Conservation (phyloP, 1,284 basidiomycete species). For the Leccinum pachyderme region DNA sequence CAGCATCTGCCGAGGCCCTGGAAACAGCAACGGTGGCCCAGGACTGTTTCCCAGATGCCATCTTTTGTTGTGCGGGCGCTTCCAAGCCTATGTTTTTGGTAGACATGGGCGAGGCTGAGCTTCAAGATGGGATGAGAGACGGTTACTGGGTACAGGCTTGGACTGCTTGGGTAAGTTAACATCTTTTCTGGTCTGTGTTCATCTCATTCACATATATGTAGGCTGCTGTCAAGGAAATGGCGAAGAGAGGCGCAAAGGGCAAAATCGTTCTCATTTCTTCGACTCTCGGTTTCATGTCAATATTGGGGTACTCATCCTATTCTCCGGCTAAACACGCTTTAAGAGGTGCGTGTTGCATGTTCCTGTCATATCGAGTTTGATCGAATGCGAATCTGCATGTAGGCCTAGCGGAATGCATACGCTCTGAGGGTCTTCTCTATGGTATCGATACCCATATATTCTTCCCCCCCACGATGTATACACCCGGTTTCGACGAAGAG, state of each 20-base stretch:
- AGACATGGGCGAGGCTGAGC: slow-evolving; percentile 51
- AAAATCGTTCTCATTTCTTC: slow-evolving; percentile 86
- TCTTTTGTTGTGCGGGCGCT: slow-evolving; percentile 70
- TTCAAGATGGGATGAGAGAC: slow-evolving; percentile 54
- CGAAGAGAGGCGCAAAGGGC: slow-evolving; percentile 49
- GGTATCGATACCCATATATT: slow-evolving; percentile 82
- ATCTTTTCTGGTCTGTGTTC: not conserved
- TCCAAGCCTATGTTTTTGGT: slow-evolving; percentile 61
- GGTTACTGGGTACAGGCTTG: slow-evolving; percentile 75
- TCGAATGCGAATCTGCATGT: not conserved
- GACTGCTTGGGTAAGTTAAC: slow-evolving; percentile 63
- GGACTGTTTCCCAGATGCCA: slow-evolving; percentile 55
- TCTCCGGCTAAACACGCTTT: slow-evolving; percentile 89
- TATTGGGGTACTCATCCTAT: slow-evolving; percentile 86
- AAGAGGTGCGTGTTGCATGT: slow-evolving; percentile 53
- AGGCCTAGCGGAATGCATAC: slow-evolving; percentile 87
- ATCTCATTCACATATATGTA: slow-evolving; percentile 27
- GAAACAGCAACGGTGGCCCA: slow-evolving; percentile 45
- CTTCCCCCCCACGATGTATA: slow-evolving; percentile 85
- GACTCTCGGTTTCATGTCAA: slow-evolving; percentile 76
- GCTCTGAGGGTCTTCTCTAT: slow-evolving; percentile 81
- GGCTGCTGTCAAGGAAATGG: slow-evolving; percentile 76
- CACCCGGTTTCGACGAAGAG: slow-evolving; percentile 80
- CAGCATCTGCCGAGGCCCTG: slow-evolving; percentile 49
- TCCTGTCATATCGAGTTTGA: not conserved